Base-by-base conservation (phyloP, 805 yeast species). In the Zygoascus biomembranicola region DNA sequence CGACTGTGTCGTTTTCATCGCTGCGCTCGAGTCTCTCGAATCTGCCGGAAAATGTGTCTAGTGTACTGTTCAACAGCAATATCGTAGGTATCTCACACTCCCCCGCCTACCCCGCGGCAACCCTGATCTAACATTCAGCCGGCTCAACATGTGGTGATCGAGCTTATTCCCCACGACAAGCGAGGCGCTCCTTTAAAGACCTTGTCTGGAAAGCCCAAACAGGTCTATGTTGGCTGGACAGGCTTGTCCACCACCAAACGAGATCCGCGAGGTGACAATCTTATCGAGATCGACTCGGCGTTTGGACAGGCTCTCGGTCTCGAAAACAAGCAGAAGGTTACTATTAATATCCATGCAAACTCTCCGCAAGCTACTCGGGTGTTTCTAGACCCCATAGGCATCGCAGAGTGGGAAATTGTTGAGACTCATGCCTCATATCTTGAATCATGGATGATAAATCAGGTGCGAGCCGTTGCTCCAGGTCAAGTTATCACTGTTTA, bases 351-450 rank as follows among this genome's bases (percentile, higher is more conserved):
- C 51, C 75, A 77, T 52, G 71, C 79, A 13, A 72, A 78, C 41
- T 66, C 73, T 1, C 79, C 77, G n/a, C 74, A 69, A 43, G 80
- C 89, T 0, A 71, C 74, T 5, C 79, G 81, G 2, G 82, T 90
- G 2, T 82, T 79, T 61, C 75, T 92, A 45, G 96, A 87, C 62
- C 98, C 98, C 0, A 69, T 78, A 18, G 76, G 87, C 0, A 67
- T 82, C 1, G 76, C 84, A 5, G 99, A 92, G 64, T 92, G 97
- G 97, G 97, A 90, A 59, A 71, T 87, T 28, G 86, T 90, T 2
- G 96, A 90, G 63, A 68, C 85, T 2, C 87, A 92, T 66, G 92
- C 96, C 1, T 81, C 77, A 31, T 78, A 76, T 43, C 76, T 92
- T 26, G 97, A 92, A 64, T 79, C 81, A 47, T 79, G 79, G 57